These are phyloP conservation scores for Ganoderma boninense DNA, from an alignment of 1,284 basidiomycete species.

Conservation along the genomic window DNA sequence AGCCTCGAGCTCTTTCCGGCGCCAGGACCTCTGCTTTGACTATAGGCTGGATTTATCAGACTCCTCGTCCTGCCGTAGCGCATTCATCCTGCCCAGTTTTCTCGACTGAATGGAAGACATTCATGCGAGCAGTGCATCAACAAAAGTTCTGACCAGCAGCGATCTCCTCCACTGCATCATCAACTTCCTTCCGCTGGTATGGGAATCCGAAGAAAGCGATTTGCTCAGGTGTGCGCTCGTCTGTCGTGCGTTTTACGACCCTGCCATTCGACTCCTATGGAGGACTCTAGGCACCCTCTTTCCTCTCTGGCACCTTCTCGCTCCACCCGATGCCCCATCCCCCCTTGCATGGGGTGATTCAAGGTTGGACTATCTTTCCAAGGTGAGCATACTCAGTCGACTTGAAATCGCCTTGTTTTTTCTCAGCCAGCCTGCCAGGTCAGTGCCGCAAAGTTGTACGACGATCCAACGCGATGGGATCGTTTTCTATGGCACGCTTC, in stretches of 20 bases:
- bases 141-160: neutral
- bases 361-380: neutral
- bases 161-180: neutral
- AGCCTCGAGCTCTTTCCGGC: too few relatives aligned
- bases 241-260: neutral
- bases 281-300: neutral
- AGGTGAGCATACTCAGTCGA: neutral
- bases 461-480: neutral
- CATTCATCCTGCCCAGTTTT: too few relatives aligned
- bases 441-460: neutral
- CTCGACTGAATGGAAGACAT: neutral
- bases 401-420: neutral
- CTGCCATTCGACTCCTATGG: neutral
- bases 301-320: slow-evolving; percentile 1
- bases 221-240: neutral
- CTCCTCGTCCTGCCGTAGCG: too few relatives aligned
- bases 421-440: neutral
- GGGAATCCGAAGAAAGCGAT: neutral
- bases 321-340: neutral
- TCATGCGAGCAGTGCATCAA: neutral
- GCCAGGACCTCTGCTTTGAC: too few relatives aligned
- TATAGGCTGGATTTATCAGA: too few relatives aligned
- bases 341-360: neutral
- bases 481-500: neutral
- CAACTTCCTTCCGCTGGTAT: neutral